Evolutionary conservation across 2,329 filamentous ascomycete species (phyloP).

Genomic region (Aspergillus sojae): DNA sequence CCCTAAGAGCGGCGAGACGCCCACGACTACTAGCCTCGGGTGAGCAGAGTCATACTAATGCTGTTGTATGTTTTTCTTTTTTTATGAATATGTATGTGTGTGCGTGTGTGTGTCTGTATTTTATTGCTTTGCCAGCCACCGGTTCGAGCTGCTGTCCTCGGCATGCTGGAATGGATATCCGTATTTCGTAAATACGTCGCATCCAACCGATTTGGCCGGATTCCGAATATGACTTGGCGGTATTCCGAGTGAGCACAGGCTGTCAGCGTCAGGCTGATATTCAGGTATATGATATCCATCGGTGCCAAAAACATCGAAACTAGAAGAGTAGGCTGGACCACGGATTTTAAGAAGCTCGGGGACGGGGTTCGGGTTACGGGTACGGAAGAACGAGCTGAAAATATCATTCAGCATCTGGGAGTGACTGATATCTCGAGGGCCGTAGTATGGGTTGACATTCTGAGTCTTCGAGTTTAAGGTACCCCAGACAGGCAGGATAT

Average conservation of each 20-base stretch:
- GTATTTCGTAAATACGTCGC: background rate
- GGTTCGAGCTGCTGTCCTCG: background rate
- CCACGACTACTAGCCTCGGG: too few relatives aligned
- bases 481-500: background rate
- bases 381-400: background rate
- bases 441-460: background rate
- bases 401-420: background rate
- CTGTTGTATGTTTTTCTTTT: too few relatives aligned
- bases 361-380: background rate
- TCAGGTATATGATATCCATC: background rate
- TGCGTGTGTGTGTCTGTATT: too few relatives aligned
- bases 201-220: background rate
- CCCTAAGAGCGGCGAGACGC: too few relatives aligned
- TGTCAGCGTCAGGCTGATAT: background rate
- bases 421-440: background rate
- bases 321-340: background rate
- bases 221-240: background rate
- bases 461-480: background rate
- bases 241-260: background rate
- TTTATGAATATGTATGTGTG: too few relatives aligned
- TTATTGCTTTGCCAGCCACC: too few relatives aligned
- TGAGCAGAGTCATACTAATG: too few relatives aligned
- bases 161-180: background rate
- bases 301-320: background rate
- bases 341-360: background rate